Evolutionary conservation across 2,329 filamentous ascomycete genomes (phyloP), one percentile per base, ranked within the genome.

Genomic region (Fusarium xylarioides): DNA sequence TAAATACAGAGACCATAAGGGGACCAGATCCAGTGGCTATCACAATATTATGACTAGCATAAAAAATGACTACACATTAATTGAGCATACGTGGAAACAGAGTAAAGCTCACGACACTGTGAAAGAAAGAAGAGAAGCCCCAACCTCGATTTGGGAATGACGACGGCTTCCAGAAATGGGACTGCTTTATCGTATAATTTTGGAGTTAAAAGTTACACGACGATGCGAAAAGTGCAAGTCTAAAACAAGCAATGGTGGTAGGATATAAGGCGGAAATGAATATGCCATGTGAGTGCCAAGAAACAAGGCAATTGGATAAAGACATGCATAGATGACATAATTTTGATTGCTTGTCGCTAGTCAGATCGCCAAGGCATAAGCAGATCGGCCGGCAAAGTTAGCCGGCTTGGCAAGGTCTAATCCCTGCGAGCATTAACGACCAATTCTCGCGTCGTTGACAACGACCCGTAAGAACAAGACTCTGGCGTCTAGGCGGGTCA

Each of bases 371-470:
- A 73, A 74, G 68, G 47, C 28, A 50, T 32, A 42, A 46, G 68
- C 42, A 72, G 75, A 77, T 77, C 75, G 66, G 63, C 74, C 75
- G 75, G 75, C 75, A 77, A 59, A 23, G 54, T 66, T 64, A 63
- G 69, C 75, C 75, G 75, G 57, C 75, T 77, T 77, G 75, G 75
- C 75, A 58, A 15, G 14, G 23, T 8, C 35, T 54, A 42, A 70
- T 40, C 66, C 67, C 53, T 70, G 60, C 28, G 12, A 23, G 30
- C 44, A 57, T 65, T 49, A 54, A 23, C 38, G 62, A 66, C 43
- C 50, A 60, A 42, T 42, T 56, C 55, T 70, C 40, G 23, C 38
- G 28, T 66, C 21, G 43, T 50, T 53, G 37, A 63, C 49, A 55
- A 68, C 55, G 65, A 68, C 65, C 55, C 63, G 65, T 55, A 68